Base-by-base conservation (phyloP, 306 rosid species). In the Trichosanthes truncata region DNA sequence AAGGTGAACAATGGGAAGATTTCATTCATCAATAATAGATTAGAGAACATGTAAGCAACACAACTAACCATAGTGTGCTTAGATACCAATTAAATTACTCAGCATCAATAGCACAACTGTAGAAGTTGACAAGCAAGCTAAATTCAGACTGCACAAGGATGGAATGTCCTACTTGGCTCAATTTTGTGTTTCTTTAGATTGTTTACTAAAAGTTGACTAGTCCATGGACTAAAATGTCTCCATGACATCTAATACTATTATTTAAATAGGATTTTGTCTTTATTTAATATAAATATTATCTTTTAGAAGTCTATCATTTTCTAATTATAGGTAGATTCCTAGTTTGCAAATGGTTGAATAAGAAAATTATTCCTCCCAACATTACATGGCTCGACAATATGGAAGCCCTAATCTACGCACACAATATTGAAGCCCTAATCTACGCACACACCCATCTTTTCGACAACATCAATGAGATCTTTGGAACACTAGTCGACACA, bases 21-120 rank as follows among this genome's bases (percentile, higher is more conserved):
- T 71, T 40, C 57, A 45, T 71, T 71, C n/a, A 71, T 45, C 57
- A 45, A 43, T 71, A 71, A 41, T 23, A 7, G 21, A 71, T 71
- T 71, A 71, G 51, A n/a, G 48, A 43, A 69, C 55, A 43, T n/a
- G 55, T 23, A 43, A 69, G 76, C 76, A 69, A 41, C 53, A 69
- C 35, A 69, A 41, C 76, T 25, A 68, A 40, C 52, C 10, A 38
- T 69, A 26, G 53, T 43, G 35, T 11, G 53, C 14, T 69, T 69
- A 21, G 76, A 55, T 69, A 21, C 55, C 21, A 23, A 40, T 14
- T 69, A 41, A 71, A 71, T 43, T 41, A 71, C 56, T 43, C 53
- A 45, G 56, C 77, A 71, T 12, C 40, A 45, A 71, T 71, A 45
- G 21, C 40, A 45, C 56, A 71, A 71, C 77, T 13, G 57, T 45